phyloP scores from a whole-genome alignment of 1,284 basidiomycete species.

The Sporisorium graminicola region DNA sequence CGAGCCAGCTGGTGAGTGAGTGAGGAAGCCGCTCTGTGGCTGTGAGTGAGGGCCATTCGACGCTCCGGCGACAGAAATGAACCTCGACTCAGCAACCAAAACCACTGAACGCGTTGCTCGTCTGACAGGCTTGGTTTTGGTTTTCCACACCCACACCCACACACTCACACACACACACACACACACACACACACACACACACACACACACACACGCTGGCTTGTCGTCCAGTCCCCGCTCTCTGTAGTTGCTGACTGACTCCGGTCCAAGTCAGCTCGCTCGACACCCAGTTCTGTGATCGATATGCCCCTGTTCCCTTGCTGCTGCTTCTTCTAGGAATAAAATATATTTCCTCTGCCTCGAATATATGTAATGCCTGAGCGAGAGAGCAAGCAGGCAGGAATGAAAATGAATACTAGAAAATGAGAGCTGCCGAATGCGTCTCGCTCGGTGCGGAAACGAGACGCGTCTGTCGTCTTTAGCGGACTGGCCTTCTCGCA shows the following conservation, averaged over 20 bases:
- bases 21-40: no score
- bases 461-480: constrained; percentile 2
- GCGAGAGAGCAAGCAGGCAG: neutral
- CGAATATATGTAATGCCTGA: neutral
- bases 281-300: no score
- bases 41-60: neutral
- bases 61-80: neutral
- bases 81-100: neutral
- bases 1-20: neutral
- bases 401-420: no score
- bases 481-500: neutral
- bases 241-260: neutral
- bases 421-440: constrained; percentile 8
- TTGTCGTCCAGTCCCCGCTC: no score
- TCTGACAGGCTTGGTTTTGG: no score
- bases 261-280: neutral
- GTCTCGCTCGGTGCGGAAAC: constrained; percentile 1
- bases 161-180: no score
- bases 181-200: no score
- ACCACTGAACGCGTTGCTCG: constrained; percentile 9
- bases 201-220: no score
- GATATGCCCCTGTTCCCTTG: neutral
- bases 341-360: neutral
- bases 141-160: no score
- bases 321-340: neutral